phyloP scores from a whole-genome alignment of 2,329 filamentous ascomycete species.

The Epichloe baconii region DNA sequence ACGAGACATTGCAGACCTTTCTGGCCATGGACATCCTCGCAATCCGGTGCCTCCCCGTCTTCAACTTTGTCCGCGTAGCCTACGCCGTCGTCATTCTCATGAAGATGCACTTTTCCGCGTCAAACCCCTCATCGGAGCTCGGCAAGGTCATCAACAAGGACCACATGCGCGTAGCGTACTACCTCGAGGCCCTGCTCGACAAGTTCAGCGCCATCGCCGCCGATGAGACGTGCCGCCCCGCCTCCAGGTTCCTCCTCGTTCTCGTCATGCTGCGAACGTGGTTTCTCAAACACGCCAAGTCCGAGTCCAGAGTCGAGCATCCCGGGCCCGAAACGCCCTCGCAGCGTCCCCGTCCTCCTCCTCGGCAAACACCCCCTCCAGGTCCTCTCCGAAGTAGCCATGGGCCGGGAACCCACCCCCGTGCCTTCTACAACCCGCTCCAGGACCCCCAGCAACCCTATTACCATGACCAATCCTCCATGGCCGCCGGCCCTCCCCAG shows the following conservation, averaged over 20 bases:
- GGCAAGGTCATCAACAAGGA: slow-evolving; percentile 57
- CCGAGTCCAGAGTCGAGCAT: not conserved
- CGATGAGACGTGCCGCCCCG: slow-evolving; percentile 49
- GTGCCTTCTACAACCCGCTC: slow-evolving; percentile 12
- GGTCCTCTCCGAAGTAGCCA: slow-evolving; percentile 44
- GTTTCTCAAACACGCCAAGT: slow-evolving; percentile 43
- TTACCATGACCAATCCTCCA: not conserved
- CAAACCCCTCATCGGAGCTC: slow-evolving; percentile 49
- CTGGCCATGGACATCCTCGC: slow-evolving; percentile 43
- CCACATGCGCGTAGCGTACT: slow-evolving; percentile 50
- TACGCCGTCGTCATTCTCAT: slow-evolving; percentile 61
- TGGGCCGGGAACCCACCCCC: slow-evolving; percentile 23
- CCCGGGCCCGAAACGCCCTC: no score
- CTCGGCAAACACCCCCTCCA: slow-evolving; percentile 38
- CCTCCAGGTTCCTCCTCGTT: slow-evolving; percentile 58
- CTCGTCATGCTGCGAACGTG: slow-evolving; percentile 57
- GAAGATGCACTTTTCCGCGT: slow-evolving; percentile 59
- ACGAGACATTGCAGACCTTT: slow-evolving; percentile 54
- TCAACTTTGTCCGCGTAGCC: slow-evolving; percentile 57
- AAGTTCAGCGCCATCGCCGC: slow-evolving; percentile 53
- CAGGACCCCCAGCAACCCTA: slow-evolving; percentile 10
- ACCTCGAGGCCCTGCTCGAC: slow-evolving; percentile 56
- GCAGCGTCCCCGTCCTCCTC: not conserved
- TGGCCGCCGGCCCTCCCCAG: not conserved
- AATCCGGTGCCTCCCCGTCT: slow-evolving; percentile 54